These are phyloP conservation scores for Psilocybe tampanensis DNA, from an alignment of 768 basidiomycete genomes.

Conservation along the genomic window DNA sequence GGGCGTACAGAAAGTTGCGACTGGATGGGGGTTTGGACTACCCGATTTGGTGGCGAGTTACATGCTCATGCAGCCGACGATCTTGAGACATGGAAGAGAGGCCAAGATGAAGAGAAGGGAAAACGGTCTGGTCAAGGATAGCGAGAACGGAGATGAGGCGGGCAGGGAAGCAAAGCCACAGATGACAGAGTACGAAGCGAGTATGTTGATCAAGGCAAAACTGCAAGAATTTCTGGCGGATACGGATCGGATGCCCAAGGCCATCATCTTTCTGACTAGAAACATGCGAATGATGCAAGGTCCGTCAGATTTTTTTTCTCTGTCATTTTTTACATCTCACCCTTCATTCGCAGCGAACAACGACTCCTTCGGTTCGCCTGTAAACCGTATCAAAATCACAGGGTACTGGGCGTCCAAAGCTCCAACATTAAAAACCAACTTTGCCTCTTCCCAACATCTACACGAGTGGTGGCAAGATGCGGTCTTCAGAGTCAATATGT, in stretches of 20 bases:
- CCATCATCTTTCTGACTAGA: slow-evolving; percentile 71
- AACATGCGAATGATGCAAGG: slow-evolving; percentile 75
- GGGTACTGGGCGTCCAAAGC: slow-evolving; percentile 81
- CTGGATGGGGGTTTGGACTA: slow-evolving; percentile 67
- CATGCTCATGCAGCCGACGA: slow-evolving; percentile 66
- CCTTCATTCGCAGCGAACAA: slow-evolving; percentile 58
- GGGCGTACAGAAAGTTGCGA: slow-evolving; percentile 51
- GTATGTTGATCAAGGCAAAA: slow-evolving; percentile 67
- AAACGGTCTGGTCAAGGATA: slow-evolving; percentile 21
- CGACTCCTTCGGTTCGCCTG: slow-evolving; percentile 81
- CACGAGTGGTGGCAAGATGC: slow-evolving; percentile 60
- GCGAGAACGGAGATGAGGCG: slow-evolving; percentile 10
- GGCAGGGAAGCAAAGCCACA: slow-evolving; percentile 10
- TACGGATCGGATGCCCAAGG: slow-evolving; percentile 80
- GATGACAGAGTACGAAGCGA: slow-evolving; percentile 68
- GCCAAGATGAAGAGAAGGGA: slow-evolving; percentile 29
- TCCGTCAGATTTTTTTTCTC: slow-evolving; percentile 20
- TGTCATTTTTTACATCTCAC: slow-evolving; percentile 11
- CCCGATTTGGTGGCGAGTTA: slow-evolving; percentile 78
- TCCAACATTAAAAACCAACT: slow-evolving; percentile 45
- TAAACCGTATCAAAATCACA: slow-evolving; percentile 89
- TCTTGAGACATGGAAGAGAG: slow-evolving; percentile 38
- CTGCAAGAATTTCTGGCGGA: slow-evolving; percentile 68
- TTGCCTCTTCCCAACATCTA: slow-evolving; percentile 42
- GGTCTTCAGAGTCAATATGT: slow-evolving; percentile 63